Base-by-base conservation (phyloP, 1,284 basidiomycete species). In the Chalciporus sp. region DNA sequence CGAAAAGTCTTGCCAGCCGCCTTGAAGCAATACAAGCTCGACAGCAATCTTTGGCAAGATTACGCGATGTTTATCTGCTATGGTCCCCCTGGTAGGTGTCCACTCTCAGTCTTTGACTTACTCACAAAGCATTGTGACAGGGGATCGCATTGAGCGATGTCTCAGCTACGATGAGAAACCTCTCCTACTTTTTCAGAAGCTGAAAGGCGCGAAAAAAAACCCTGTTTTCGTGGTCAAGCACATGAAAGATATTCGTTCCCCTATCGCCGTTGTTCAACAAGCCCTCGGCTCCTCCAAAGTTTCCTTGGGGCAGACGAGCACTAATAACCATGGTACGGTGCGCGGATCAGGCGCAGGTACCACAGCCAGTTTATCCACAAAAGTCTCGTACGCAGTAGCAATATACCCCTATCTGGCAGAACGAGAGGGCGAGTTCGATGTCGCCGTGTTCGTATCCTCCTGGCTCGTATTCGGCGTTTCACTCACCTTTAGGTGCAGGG, bases 11-110 rank as follows among this genome's bases (percentile, higher is more conserved):
- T 99, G 16, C 96, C 97, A 0, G 95, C 96, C 0, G 97, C 97
- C 14, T 78, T 99, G 60, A 98, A 97, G 76, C 98, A 98, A 74
- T 99, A 99, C 75, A 94, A 94, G 70, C 98, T 99, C 74, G 90
- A 95, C 68, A 95, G 95, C 68, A 97, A 99, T 64, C 95, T 95
- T 71, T 99, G 96, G 95, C 90, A 94, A 77, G 90, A 94, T 66
- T 99, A 99, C 76, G 97, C 95, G 27, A 90, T 99, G 84, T 99
- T 99, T 74, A 98, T 99, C 61, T 98, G 95, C 67, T 98, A 95
- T 71, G 95, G 94, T 16, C 88, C 90, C 57, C 82, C 93, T 47
- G 92, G 94, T 93, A 66, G 63, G 81, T 73, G 49, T 19, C 17
- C 16, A n/a, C 17, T 7, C 17, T 20, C 23, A 11, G n/a, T 28